Conservation (phyloP, 352 stramenopile species). For the Blastocystis hominis region DNA sequence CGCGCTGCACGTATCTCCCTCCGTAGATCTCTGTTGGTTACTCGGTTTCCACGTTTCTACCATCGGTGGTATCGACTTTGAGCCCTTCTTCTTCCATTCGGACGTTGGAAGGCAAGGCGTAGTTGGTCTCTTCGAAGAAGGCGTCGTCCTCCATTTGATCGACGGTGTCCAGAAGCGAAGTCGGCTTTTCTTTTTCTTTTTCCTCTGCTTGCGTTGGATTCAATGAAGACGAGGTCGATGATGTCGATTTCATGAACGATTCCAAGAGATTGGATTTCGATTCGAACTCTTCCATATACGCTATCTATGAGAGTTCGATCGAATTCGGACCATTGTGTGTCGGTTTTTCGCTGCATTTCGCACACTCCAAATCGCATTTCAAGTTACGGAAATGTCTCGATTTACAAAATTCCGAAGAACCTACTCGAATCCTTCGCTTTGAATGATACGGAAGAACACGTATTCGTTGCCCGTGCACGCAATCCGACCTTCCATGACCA, state of each 20-base stretch:
- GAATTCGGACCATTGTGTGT: not conserved
- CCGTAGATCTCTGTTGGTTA: slow-evolving; percentile 35
- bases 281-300: not conserved
- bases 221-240: not conserved
- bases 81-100: not conserved
- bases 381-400: slow-evolving; percentile 17
- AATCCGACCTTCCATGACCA: slow-evolving; percentile 30
- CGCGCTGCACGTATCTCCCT: slow-evolving; percentile 21
- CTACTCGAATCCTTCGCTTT: slow-evolving; percentile 27
- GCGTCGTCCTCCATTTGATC: not conserved
- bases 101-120: not conserved
- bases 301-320: not conserved
- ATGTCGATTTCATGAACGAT: not conserved
- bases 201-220: not conserved
- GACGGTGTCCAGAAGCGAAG: not conserved
- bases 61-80: not conserved
- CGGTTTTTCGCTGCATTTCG: not conserved
- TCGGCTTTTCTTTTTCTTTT: not conserved
- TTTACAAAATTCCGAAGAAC: not conserved
- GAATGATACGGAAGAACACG: slow-evolving; percentile 51
- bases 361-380: not conserved
- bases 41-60: not conserved
- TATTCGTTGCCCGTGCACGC: slow-evolving; percentile 31
- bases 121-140: not conserved
- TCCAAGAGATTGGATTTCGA: not conserved